Evolutionary conservation across 1,284 basidiomycete genomes (phyloP), one percentile per base, ranked within the genome.

Genomic region (Ceratobasidium theobromae): DNA sequence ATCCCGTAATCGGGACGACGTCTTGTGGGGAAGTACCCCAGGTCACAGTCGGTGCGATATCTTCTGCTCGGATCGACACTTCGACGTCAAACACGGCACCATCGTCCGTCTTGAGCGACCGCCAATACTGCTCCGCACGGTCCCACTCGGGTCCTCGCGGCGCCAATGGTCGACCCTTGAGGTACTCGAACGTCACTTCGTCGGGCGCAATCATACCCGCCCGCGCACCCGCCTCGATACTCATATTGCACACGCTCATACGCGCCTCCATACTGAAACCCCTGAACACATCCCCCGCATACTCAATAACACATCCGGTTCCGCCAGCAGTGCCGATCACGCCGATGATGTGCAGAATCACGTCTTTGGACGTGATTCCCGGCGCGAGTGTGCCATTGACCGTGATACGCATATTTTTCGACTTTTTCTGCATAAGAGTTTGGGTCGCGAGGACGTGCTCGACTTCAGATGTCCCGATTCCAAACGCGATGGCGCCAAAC

Each of bases 181-280:
- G 87, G 78, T 98, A 98, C 54, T 76, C 81, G 76, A 97, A 95
- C 6, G 95, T 98, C 70, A 89, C 79, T 38, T 96, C 91, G 76
- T 98, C 95, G 0, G 95, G 94, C 11, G 94, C 95, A 70, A 98
- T 86, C 93, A 98, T 95, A 66, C 95, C 95, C 4, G 93, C 93
- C 73, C 95, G 86, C 70, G 95, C 95, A 74, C 95, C 95, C 68
- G 87, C 95, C 78, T 98, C 95, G 75, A 98, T 97, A 70, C 92
- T 94, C 95, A 98, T 98, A 80, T 98, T 98, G 79, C 94, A 97
- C 71, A 94, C 93, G 72, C 92, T 95, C 94, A 97, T 97, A 55
- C 94, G 86, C 41, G 91, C 93, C 76, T 98, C 95, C 93, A 97
- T 95, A 73, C 89, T 93, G 74, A 97, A 89, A 14, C 83, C 84